phyloP scores from a whole-genome alignment of 202 grass and related monocot genomes.

The Panicum hallii region DNA sequence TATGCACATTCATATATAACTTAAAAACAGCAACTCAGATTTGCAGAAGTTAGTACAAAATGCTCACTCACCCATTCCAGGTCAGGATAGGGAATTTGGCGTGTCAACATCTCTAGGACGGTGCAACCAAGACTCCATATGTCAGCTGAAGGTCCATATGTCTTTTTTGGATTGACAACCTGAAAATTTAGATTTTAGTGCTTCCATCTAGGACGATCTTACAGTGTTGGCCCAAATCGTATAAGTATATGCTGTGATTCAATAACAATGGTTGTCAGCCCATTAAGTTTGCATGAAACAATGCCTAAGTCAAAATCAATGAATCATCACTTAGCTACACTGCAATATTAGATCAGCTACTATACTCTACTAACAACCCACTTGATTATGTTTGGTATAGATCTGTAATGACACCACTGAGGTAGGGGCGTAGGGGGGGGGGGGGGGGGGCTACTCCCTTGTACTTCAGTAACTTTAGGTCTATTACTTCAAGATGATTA shows the following conservation, averaged over 20 bases:
- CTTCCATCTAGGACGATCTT: conserved; percentile 31
- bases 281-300: neutral
- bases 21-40: conserved; percentile 16
- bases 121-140: conserved; percentile 97
- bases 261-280: conserved; percentile 1
- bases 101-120: conserved; percentile 87
- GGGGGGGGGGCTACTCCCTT: neutral
- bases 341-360: neutral
- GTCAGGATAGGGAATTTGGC: conserved; percentile 77
- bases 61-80: conserved; percentile 82
- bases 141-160: conserved; percentile 81
- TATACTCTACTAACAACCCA: neutral
- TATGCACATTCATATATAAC: neutral
- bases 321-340: neutral
- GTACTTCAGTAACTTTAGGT: conserved; percentile 11
- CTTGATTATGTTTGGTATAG: conserved; percentile 11
- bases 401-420: neutral
- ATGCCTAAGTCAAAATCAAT: neutral
- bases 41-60: conserved; percentile 9
- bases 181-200: conserved; percentile 59
- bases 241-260: conserved; percentile 28
- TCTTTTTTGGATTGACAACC: conserved; percentile 80
- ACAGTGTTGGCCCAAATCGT: conserved; percentile 6
- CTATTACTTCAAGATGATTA: conserved; percentile 24
- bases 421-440: neutral